These are phyloP conservation scores for Saturnispora kantuleensis DNA, from an alignment of 805 yeast genomes.

Conservation along the genomic window DNA sequence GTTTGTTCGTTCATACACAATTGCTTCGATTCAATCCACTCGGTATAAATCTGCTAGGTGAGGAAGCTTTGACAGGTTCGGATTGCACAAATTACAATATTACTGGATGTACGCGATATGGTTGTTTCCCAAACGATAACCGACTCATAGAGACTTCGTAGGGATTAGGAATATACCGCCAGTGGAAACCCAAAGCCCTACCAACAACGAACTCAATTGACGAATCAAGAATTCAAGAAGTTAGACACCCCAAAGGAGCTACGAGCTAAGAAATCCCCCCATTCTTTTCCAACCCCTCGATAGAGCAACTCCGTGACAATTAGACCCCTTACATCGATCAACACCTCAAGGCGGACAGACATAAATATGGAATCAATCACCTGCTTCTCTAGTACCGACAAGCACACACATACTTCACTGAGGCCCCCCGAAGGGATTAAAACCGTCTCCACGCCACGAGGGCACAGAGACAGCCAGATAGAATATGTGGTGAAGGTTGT, in stretches of 20 bases:
- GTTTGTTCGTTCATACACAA: no score
- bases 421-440: slow-evolving; percentile 14
- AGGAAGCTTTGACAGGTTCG: no score
- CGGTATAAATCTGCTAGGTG: no score
- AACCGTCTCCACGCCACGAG: slow-evolving; percentile 8
- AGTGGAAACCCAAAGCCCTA: slow-evolving; percentile 34
- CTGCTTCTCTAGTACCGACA: slow-evolving; percentile 31
- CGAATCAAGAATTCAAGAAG: slow-evolving; percentile 14
- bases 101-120: slow-evolving; percentile 85
- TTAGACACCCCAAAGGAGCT: slow-evolving; percentile 9
- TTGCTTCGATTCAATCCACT: no score
- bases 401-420: slow-evolving; percentile 23
- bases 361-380: slow-evolving; percentile 14
- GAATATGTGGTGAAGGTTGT: slow-evolving; percentile 33
- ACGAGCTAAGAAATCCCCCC: slow-evolving; percentile 16
- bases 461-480: slow-evolving; percentile 16
- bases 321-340: slow-evolving; percentile 23
- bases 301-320: slow-evolving; percentile 87
- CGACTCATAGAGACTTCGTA: slow-evolving; percentile 82
- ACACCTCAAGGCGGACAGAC: slow-evolving; percentile 24
- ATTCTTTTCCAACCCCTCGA: slow-evolving; percentile 86
- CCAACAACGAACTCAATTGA: slow-evolving; percentile 55
- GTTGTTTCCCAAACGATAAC: slow-evolving; percentile 98
- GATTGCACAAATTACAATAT: no score
- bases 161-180: slow-evolving; percentile 99